These are phyloP conservation scores for Fusarium musae DNA, from an alignment of 2,329 filamentous ascomycete genomes.

Conservation along the genomic window DNA sequence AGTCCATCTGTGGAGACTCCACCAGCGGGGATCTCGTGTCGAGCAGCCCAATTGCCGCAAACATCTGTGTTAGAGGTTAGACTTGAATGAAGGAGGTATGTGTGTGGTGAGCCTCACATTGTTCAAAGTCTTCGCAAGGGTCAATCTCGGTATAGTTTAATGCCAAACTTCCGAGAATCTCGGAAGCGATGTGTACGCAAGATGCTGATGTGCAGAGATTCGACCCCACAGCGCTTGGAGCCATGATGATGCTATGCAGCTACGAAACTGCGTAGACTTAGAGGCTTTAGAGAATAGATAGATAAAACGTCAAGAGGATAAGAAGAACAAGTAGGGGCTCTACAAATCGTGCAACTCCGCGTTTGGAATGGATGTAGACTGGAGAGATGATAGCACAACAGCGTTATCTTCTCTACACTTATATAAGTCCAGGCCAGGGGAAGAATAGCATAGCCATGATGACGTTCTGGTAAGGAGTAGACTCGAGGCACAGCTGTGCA, in stretches of 20 bases:
- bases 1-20: constrained; percentile 50
- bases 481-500: neutral
- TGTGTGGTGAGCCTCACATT: constrained; percentile 45
- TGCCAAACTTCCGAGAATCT: constrained; percentile 43
- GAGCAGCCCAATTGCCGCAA: constrained; percentile 69
- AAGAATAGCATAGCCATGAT: neutral
- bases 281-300: no score
- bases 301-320: no score
- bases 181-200: constrained; percentile 48
- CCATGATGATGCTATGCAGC: neutral
- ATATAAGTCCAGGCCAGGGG: neutral
- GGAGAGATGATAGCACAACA: neutral
- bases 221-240: neutral
- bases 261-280: no score
- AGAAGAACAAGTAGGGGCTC: neutral
- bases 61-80: constrained; percentile 47
- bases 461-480: neutral
- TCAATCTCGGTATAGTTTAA: constrained; percentile 69
- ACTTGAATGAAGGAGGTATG: neutral
- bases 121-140: constrained; percentile 75
- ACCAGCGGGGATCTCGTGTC: constrained; percentile 73
- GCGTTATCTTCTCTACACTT: neutral
- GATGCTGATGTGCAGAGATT: constrained; percentile 40
- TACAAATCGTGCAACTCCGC: accelerated
- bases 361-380: neutral